These are phyloP conservation scores for Solanum dulcamara DNA, from an alignment of 257 asterid genomes.

Conservation along the genomic window DNA sequence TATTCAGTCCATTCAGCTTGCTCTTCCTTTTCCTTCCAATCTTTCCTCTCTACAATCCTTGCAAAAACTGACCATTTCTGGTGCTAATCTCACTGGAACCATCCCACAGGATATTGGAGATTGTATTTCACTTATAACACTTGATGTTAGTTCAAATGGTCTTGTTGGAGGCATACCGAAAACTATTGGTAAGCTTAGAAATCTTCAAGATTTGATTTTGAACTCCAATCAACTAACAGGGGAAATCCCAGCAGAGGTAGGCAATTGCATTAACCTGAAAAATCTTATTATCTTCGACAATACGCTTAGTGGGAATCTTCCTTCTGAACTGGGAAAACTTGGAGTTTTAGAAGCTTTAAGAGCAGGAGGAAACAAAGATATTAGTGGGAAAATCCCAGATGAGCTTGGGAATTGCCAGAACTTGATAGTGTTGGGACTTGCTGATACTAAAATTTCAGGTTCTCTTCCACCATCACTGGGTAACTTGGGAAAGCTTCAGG, in stretches of 20 bases:
- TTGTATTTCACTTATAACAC: constrained; percentile 22
- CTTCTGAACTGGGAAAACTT: constrained; percentile 40
- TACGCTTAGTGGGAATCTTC: constrained; percentile 45
- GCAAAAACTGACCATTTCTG: constrained; percentile 38
- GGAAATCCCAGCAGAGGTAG: constrained; percentile 38
- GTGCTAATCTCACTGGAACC: constrained; percentile 57
- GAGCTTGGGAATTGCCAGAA: constrained; percentile 45
- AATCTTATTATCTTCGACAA: constrained; percentile 46
- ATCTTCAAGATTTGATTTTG: constrained; percentile 39
- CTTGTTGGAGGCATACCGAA: constrained; percentile 42
- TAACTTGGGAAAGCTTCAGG: constrained; percentile 35
- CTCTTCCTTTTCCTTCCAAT: constrained; percentile 47
- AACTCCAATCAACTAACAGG: constrained; percentile 50
- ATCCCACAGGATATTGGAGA: constrained; percentile 53
- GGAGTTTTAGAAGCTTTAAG: constrained; percentile 28
- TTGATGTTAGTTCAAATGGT: constrained; percentile 50
- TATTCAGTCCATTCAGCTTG: constrained; percentile 31
- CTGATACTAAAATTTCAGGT: constrained; percentile 64
- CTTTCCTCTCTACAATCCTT: constrained; percentile 42
- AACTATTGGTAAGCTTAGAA: constrained; percentile 35
- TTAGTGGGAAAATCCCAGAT: constrained; percentile 46
- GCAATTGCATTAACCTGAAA: constrained; percentile 29
- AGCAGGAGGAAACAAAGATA: constrained; percentile 66
- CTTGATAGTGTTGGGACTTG: constrained; percentile 48
- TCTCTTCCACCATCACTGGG: constrained; percentile 48